These are phyloP conservation scores for Picochlorum sp. DNA, from an alignment of 139 green algal genomes.

Conservation along the genomic window DNA sequence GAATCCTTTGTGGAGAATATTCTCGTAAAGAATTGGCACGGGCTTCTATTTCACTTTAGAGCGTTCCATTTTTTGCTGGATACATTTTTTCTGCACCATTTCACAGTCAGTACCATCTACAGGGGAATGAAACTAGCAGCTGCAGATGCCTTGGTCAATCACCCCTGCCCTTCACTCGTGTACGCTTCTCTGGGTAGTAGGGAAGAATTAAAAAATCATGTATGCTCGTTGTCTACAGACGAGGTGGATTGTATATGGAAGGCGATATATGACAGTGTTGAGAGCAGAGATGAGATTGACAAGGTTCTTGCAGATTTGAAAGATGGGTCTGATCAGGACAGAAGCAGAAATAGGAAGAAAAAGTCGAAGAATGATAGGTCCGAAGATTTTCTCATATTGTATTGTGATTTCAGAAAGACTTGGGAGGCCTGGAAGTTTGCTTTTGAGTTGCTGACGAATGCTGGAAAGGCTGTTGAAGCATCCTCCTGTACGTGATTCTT, in stretches of 20 bases:
- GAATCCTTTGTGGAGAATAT: constrained; percentile 26
- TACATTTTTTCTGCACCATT: constrained; percentile 28
- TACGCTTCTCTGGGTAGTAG: neutral
- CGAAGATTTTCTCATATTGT: neutral
- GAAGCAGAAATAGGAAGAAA: neutral
- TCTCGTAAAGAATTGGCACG: constrained; percentile 30
- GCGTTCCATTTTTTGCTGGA: constrained; percentile 12
- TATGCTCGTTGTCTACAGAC: no score
- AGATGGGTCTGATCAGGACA: neutral
- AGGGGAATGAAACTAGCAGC: constrained; percentile 32
- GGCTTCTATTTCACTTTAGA: constrained; percentile 28
- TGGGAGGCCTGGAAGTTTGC: no score
- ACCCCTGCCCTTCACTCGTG: constrained; percentile 5
- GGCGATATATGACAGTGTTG: neutral
- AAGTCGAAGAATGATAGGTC: neutral
- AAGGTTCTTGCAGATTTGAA: neutral
- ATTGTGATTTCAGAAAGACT: no score
- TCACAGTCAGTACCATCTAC: constrained; percentile 12
- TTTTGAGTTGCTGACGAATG: no score
- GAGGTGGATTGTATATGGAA: neutral
- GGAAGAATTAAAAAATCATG: neutral
- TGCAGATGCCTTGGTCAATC: constrained; percentile 26
- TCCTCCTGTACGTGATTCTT: no score
- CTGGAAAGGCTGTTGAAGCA: no score
- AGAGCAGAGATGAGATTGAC: neutral